A percentile compares a stretch with the other conserved stretches of the same genome.
phyloP scores from a whole-genome alignment of 371 early-diverging fungal genomes.

The Mucor mucedo region DNA sequence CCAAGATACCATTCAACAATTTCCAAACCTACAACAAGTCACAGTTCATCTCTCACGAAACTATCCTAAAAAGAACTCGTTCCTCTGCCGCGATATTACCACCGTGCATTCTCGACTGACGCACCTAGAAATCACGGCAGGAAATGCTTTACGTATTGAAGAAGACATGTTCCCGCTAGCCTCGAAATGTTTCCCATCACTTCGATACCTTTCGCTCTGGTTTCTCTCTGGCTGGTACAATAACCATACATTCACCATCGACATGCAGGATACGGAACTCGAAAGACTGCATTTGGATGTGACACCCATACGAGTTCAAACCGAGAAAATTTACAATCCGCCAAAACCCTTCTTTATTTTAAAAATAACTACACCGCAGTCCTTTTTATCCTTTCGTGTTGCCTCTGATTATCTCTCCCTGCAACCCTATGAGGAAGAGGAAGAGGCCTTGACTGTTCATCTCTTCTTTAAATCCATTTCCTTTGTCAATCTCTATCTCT shows the following conservation, averaged over 20 bases:
- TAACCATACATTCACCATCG: not conserved
- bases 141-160: slow-evolving; percentile 5
- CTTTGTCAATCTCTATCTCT: slow-evolving; percentile 2
- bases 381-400: not conserved
- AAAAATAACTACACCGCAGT: slow-evolving; percentile 1
- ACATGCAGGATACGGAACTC: not conserved
- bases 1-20: not conserved
- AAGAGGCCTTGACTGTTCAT: slow-evolving; percentile 3
- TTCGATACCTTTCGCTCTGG: slow-evolving; percentile 12
- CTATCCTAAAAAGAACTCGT: slow-evolving; percentile 1
- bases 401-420: slow-evolving; percentile 4
- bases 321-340: not conserved
- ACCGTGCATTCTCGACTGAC: not conserved
- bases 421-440: not conserved
- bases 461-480: not conserved
- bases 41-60: not conserved
- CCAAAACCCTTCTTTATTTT: slow-evolving; percentile 3
- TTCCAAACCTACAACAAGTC: not conserved
- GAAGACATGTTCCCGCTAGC: not conserved
- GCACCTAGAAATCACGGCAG: not conserved
- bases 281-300: slow-evolving; percentile 17
- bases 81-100: not conserved
- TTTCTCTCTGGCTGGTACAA: slow-evolving; percentile 10
- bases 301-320: slow-evolving; percentile 11
- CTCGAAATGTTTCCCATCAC: not conserved